phyloP scores from a whole-genome alignment of 176 grass and related monocot species.

The Cenchrus fungigraminus region DNA sequence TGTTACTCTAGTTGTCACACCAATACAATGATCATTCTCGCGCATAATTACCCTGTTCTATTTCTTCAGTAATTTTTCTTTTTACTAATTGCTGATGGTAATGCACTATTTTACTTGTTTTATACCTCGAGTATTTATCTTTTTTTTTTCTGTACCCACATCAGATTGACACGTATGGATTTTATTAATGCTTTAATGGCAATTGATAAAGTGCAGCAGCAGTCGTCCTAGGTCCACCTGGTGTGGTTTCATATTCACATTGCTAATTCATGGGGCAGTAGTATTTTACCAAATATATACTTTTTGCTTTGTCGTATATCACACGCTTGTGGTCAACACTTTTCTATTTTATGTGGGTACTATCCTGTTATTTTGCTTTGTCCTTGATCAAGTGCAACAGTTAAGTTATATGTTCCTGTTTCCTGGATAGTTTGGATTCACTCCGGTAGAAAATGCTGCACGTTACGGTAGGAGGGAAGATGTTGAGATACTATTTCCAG shows the following conservation, averaged over 20 bases:
- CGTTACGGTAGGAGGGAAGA: constrained; percentile 4
- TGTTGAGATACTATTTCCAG: constrained; percentile 40
- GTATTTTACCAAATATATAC: background rate
- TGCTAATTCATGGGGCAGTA: background rate
- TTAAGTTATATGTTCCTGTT: background rate
- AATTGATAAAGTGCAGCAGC: background rate
- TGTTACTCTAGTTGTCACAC: background rate
- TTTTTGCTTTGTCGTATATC: background rate
- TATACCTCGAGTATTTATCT: background rate
- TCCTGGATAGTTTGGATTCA: constrained; percentile 20
- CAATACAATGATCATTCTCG: background rate
- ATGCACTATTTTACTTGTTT: background rate
- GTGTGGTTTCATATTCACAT: background rate
- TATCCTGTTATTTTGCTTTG: background rate
- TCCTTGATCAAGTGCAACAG: background rate
- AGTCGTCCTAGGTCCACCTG: background rate
- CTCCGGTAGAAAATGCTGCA: constrained; percentile 36
- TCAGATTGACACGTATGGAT: background rate
- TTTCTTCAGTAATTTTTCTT: background rate
- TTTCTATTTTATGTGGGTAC: background rate
- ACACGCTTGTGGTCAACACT: background rate
- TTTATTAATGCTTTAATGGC: background rate
- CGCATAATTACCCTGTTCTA: background rate
- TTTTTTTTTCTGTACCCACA: background rate
- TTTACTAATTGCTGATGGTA: background rate